Evolutionary conservation across 2,329 filamentous ascomycete species (phyloP), one percentile per base, ranked within the genome.

Genomic region (Amauroascus niger): DNA sequence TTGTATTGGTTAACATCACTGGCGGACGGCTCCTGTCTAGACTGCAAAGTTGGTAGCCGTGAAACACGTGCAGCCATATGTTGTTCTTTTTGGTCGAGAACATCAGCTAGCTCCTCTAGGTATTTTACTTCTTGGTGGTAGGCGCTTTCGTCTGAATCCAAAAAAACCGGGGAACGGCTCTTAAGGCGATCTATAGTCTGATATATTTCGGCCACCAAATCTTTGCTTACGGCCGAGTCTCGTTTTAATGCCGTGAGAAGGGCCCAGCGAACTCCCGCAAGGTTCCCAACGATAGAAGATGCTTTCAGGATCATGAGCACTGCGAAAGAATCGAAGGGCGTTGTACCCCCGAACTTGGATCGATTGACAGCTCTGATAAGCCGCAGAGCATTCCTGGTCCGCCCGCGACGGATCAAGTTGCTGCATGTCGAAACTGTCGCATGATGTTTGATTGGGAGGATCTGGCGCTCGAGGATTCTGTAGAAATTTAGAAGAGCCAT

Each of bases 261-360:
- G 47, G 68, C 70, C 70, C 70, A 72, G 47, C 69, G 68, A 2
- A 71, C 57, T 1, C 70, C 70, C n/a, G 63, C 60, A 6, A 67
- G 51, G 30, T 69, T 64, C 3, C 62, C 60, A 4, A 57, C 51
- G 1, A 53, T 52, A 1, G 65, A 61, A 41, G 66, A 71, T 6
- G 64, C 67, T 18, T 69, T 68, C 14, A 69, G 40, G 43, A 71
- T 62, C 57, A 71, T 64, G 54, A 70, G 69, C 59, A 72, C 61
- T 47, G 63, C 66, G 6, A 67, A 62, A n/a, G 64, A 65, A 46
- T 70, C 64, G 51, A 72, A 71, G 0, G 62, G 61, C 13, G 62
- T 55, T 18, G 60, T 55, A 1, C 61, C 62, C 9, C 64, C 64
- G 62, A 67, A 70, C 26, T 63, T 66, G 37, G 69, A 71, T 55